phyloP scores from a whole-genome alignment of 768 basidiomycete genomes.

The Atractiella rhizophila region DNA sequence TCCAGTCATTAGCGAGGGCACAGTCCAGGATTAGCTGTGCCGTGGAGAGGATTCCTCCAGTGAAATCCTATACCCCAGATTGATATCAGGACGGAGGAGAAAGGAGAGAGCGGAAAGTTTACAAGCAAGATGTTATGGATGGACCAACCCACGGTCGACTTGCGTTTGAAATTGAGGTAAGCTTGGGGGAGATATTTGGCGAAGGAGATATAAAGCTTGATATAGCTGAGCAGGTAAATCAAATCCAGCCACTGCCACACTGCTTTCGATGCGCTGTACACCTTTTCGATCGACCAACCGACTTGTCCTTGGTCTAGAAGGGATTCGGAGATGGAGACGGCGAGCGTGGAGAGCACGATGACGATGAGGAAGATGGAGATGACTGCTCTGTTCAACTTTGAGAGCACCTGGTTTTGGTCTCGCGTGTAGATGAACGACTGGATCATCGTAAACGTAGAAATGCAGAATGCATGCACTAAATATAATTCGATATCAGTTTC shows the following conservation, averaged over 20 bases:
- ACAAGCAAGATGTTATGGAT: constrained; percentile 8
- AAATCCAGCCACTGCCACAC: constrained; percentile 21
- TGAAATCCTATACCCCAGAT: neutral
- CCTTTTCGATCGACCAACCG: neutral
- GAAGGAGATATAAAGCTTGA: constrained; percentile 22
- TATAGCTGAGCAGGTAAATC: constrained; percentile 18
- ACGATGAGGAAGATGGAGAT: constrained; percentile 14
- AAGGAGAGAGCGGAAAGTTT: neutral
- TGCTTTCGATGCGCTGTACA: no score
- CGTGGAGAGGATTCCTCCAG: constrained; percentile 7
- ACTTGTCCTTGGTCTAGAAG: constrained; percentile 3
- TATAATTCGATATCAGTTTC: no score
- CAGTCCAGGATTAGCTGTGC: constrained; percentile 20
- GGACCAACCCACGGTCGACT: constrained; percentile 19
- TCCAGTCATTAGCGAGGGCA: constrained; percentile 15
- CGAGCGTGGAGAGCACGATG: constrained; percentile 12
- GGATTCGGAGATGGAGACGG: constrained; percentile 10
- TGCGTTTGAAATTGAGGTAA: constrained; percentile 20
- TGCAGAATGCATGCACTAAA: constrained; percentile 9
- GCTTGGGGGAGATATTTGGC: constrained; percentile 24
- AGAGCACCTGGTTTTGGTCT: neutral
- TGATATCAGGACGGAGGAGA: neutral
- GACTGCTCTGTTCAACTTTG: constrained; percentile 13
- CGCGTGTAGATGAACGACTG: constrained; percentile 21
- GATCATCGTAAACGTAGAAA: constrained; percentile 18